Evolutionary conservation across 1,284 basidiomycete genomes (phyloP), one percentile per base, ranked within the genome.

Genomic region (Malassezia vespertilionis): DNA sequence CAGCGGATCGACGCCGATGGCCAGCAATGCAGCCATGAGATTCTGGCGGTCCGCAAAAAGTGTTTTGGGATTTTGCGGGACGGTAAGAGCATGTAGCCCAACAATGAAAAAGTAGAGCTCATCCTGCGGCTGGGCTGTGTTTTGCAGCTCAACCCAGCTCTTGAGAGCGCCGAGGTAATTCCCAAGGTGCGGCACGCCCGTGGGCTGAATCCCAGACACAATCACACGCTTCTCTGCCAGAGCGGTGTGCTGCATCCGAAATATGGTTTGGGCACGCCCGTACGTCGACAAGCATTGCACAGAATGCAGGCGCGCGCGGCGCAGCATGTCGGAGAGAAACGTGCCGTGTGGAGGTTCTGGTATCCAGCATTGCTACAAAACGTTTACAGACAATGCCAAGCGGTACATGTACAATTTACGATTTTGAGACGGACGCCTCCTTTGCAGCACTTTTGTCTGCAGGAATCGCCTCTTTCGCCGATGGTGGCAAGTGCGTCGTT

Each of bases 141-240:
- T 74, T 68, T 89, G 86, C 12, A 90, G 75, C 41, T 78, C 77
- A 27, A 86, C 82, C 89, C 88, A 93, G 69, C 87, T 88, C 24
- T 79, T 78, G 15, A 91, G 76, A 0, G 88, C 89, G 5, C 90
- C 90, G 2, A 95, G 77, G 62, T 89, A 86, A 71, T 95, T 96
- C 34, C 90, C 90, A 60, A 95, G 76, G 74, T 90, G 87, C 35
- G 86, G 84, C 4, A 84, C 80, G 0, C 87, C 86, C 6, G 83
- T 87, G 0, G 83, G 82, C 62, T 84, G 84, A 31, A 86, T 87
- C 7, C 84, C 86, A 5, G 83, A 85, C 64, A 88, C 82, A 33
- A 88, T 74, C 34, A 51, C 48, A 35, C 41, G 45, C 5, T 23
- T 22, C 8, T n/a, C n/a, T n/a, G n/a, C n/a, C n/a, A n/a, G n/a